phyloP scores from a whole-genome alignment of 768 basidiomycete species.

The Rhodosporidiobolus sp. region DNA sequence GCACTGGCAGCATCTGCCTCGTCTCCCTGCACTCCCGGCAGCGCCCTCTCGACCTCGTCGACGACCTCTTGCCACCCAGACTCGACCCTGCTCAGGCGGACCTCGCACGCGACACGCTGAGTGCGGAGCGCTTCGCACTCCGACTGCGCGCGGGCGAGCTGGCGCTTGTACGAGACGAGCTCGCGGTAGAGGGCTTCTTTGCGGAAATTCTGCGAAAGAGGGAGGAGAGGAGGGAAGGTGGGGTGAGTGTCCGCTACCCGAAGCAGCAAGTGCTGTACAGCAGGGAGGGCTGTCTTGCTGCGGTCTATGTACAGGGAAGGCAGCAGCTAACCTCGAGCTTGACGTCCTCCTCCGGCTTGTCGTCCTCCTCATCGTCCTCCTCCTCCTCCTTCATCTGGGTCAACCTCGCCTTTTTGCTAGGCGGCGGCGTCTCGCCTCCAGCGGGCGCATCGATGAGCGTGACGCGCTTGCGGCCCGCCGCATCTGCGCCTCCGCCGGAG shows the following conservation, averaged over 20 bases:
- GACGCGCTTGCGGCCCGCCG: conserved; percentile 17
- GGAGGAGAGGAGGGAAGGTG: neutral
- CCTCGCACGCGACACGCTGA: conserved; percentile 65
- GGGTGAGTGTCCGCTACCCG: neutral
- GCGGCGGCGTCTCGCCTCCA: neutral
- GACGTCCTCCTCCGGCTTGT: conserved; percentile 14
- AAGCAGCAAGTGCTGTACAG: neutral
- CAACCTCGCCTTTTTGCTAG: conserved; percentile 15
- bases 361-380: conserved; percentile 13
- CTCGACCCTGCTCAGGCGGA: conserved; percentile 67
- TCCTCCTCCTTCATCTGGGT: neutral
- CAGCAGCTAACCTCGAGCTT: conserved; percentile 20
- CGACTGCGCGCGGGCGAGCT: conserved; percentile 63
- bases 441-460: conserved; percentile 10
- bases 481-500: neutral
- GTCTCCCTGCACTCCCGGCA: neutral
- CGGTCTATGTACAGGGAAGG: neutral
- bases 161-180: conserved; percentile 77
- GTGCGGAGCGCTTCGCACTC: conserved; percentile 65
- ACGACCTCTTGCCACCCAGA: conserved; percentile 76
- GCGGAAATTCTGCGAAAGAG: conserved; percentile 63
- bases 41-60: conserved; percentile 4
- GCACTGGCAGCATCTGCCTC: neutral
- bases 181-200: conserved; percentile 81
- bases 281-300: neutral